Evolutionary conservation across 257 asterid species (phyloP).

Genomic region (Penstemon newberryi): DNA sequence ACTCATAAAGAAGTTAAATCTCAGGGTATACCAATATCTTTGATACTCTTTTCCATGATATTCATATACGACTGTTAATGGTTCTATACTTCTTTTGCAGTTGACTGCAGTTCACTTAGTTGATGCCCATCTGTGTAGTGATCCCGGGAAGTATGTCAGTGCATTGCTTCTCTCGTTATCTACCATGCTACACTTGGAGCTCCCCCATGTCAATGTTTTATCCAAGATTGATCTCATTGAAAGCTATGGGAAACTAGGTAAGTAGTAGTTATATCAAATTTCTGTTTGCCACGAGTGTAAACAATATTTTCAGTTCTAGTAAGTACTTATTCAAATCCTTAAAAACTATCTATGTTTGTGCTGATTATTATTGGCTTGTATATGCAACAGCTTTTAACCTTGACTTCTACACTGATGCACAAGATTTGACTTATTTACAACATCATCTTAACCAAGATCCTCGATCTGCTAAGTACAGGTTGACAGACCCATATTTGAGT

Average conservation of each 20-base stretch:
- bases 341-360: conserved; percentile 19
- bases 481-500: conserved; percentile 9
- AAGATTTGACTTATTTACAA: conserved; percentile 82
- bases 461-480: conserved; percentile 83
- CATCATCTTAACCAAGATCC: conserved; percentile 87
- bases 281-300: conserved; percentile 11
- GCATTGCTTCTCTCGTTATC: conserved; percentile 87
- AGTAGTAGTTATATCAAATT: conserved; percentile 23
- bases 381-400: conserved; percentile 80
- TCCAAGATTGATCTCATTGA: conserved; percentile 95
- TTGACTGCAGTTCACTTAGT: conserved; percentile 92
- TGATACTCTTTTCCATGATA: conserved; percentile 12
- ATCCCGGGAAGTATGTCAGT: conserved; percentile 95
- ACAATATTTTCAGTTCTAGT: conserved; percentile 19
- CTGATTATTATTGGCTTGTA: conserved; percentile 22
- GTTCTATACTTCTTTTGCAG: conserved; percentile 45
- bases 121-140: conserved; percentile 97
- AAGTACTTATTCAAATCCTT: neutral
- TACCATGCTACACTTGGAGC: conserved; percentile 94
- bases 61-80: conserved; percentile 5
- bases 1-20: conserved; percentile 82
- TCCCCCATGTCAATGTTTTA: conserved; percentile 92
- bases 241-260: conserved; percentile 89
- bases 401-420: conserved; percentile 95
- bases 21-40: conserved; percentile 52